Percentiles rank a stretch among this genome's conserved stretches.
Conservation (phyloP, 1,284 basidiomycete species). For the Peniophora sp. region DNA sequence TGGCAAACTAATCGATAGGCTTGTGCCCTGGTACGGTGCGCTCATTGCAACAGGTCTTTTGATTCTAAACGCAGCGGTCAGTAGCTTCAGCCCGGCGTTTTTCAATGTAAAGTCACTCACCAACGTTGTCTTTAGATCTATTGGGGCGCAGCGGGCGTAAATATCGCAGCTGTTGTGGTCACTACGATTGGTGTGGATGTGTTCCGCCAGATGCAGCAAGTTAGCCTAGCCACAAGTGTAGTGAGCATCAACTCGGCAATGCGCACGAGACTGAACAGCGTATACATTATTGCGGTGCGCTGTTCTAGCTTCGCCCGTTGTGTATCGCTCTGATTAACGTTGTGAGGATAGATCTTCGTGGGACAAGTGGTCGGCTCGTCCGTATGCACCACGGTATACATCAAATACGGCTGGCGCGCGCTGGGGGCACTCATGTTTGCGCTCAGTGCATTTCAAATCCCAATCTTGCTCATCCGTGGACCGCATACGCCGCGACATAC, state of each 20-base stretch:
- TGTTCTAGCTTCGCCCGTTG: too few species aligned
- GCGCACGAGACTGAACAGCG: conserved; percentile 42
- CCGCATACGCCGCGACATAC: conserved; percentile 30
- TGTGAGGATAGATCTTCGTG: conserved; percentile 25
- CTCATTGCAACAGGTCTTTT: conserved; percentile 19
- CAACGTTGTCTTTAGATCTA: conserved; percentile 23
- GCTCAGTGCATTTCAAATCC: conserved; percentile 31
- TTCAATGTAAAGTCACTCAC: too few species aligned
- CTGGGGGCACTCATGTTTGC: conserved; percentile 40
- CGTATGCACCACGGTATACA: conserved; percentile 41
- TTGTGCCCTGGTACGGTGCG: conserved; percentile 43
- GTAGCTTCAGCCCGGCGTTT: too few species aligned
- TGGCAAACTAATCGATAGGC: conserved; percentile 40
- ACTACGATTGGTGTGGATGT: conserved; percentile 37
- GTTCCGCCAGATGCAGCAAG: conserved; percentile 37
- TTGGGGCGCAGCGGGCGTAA: conserved; percentile 34
- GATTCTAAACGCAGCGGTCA: conserved; percentile 22
- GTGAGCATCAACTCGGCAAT: conserved; percentile 28
- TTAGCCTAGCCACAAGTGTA: conserved; percentile 32
- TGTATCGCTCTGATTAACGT: background rate
- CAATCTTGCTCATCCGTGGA: conserved; percentile 32
- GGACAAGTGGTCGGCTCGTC: conserved; percentile 48
- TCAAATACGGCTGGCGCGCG: conserved; percentile 41
- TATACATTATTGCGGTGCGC: conserved; percentile 34
- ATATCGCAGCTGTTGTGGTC: conserved; percentile 38